Conservation (phyloP, 192 early-diverging fungal species). For the Linnemannia exigua region DNA sequence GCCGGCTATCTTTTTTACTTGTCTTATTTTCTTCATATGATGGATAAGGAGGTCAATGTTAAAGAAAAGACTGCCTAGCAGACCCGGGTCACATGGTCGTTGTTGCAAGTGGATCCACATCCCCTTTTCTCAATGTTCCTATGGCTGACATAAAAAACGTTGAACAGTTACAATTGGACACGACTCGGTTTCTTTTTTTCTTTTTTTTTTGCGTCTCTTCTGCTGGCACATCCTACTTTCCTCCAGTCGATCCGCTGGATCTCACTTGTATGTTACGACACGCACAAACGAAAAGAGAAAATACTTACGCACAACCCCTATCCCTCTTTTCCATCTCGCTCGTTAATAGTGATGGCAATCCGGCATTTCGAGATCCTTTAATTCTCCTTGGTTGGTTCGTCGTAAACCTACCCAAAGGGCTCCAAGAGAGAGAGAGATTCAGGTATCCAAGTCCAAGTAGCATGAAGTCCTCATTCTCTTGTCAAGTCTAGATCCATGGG, state of each 20-base stretch:
- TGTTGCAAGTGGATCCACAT: not conserved
- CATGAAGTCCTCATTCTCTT: not conserved
- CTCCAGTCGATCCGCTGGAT: not conserved
- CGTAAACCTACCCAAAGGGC: too few species aligned
- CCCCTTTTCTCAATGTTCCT: not conserved
- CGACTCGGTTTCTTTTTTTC: not conserved
- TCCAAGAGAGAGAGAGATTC: not conserved
- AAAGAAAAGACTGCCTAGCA: not conserved
- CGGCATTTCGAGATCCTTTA: too few species aligned
- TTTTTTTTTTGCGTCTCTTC: not conserved
- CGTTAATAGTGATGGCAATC: not conserved
- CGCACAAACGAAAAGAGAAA: not conserved
- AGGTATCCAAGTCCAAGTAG: conserved; percentile 6
- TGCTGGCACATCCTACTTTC: not conserved
- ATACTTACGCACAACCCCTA: not conserved
- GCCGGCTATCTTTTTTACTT: not conserved
- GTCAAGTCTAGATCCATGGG: conserved; percentile 2
- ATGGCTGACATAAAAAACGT: not conserved
- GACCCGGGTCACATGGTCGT: not conserved
- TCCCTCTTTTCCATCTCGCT: not conserved
- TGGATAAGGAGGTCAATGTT: not conserved
- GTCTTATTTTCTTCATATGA: not conserved
- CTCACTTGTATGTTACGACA: not conserved
- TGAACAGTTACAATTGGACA: not conserved
- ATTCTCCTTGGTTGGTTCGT: conserved; percentile 8